Evolutionary conservation across 2,329 filamentous ascomycete genomes (phyloP).

Genomic region (Gnomoniopsis sp.): DNA sequence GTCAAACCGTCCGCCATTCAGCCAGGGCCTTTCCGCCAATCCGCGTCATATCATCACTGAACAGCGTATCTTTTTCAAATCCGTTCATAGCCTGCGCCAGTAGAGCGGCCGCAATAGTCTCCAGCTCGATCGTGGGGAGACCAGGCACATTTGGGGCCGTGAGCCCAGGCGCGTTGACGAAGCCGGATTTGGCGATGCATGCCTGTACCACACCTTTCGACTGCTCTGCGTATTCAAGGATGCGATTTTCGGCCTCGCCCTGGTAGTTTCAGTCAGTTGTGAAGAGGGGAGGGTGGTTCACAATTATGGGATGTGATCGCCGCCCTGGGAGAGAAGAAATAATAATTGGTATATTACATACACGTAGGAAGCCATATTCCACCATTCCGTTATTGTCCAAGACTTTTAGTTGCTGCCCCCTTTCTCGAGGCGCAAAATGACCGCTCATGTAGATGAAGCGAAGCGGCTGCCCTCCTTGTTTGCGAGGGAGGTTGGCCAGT

Average conservation of each 20-base stretch:
- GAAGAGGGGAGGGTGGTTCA: neutral
- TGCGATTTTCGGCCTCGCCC: constrained; percentile 16
- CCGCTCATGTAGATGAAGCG: constrained; percentile 27
- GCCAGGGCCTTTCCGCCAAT: constrained; percentile 27
- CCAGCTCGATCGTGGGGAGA: constrained; percentile 4
- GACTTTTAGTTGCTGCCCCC: constrained; percentile 4
- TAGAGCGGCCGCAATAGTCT: constrained; percentile 35
- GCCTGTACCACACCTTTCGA: constrained; percentile 34
- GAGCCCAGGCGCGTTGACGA: constrained; percentile 33
- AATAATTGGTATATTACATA: neutral
- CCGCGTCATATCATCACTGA: constrained; percentile 38
- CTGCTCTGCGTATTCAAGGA: constrained; percentile 39
- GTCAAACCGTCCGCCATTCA: neutral
- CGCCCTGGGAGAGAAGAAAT: neutral
- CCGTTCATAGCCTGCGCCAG: constrained; percentile 42
- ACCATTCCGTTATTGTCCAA: constrained; percentile 6
- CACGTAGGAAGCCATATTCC: constrained; percentile 7
- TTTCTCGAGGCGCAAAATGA: constrained; percentile 9
- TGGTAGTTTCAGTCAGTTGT: neutral
- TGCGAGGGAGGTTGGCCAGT: neutral
- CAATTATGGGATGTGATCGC: too few species aligned
- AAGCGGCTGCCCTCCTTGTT: constrained; percentile 23
- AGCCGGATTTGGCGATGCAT: constrained; percentile 38
- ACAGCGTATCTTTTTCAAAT: constrained; percentile 43
- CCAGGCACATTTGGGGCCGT: neutral